phyloP scores from a whole-genome alignment of 768 basidiomycete species.

The Calvatia gigantea region DNA sequence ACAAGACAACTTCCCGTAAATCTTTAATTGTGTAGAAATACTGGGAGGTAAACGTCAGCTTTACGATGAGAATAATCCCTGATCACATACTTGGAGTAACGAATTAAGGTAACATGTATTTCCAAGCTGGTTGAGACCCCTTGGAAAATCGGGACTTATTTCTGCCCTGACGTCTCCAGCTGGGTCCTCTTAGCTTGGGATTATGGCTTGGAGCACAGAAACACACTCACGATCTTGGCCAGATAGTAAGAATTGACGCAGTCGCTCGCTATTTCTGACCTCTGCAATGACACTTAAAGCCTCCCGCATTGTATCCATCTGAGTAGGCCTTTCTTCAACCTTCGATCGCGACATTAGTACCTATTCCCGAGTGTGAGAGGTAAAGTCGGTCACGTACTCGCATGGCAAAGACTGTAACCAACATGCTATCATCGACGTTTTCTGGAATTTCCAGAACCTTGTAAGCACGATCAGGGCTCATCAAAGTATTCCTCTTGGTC shows the following conservation, averaged over 20 bases:
- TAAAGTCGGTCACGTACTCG: conserved; percentile 40
- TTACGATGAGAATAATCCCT: neutral
- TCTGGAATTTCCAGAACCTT: conserved; percentile 63
- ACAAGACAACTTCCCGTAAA: conserved; percentile 70
- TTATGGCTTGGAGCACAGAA: neutral
- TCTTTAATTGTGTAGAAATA: conserved; percentile 97
- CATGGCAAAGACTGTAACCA: conserved; percentile 69
- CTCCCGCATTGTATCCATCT: conserved; percentile 66
- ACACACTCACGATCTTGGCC: conserved; percentile 70
- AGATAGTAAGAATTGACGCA: conserved; percentile 61
- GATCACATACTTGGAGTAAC: conserved; percentile 53
- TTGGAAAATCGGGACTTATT: conserved; percentile 65
- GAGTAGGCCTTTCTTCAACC: conserved; percentile 70
- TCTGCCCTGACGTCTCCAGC: conserved; percentile 61
- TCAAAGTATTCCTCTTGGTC: conserved; percentile 46
- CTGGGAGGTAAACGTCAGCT: conserved; percentile 35
- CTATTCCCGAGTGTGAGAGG: neutral
- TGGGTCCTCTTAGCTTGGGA: conserved; percentile 25
- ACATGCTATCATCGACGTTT: conserved; percentile 75
- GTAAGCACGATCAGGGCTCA: conserved; percentile 74
- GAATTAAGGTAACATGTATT: conserved; percentile 90
- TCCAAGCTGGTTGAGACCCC: conserved; percentile 85
- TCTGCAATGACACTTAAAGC: conserved; percentile 76
- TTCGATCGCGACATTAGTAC: conserved; percentile 22
- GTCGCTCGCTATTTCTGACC: conserved; percentile 63